These are phyloP conservation scores for Gamsiella multidivaricata DNA, from an alignment of 192 early-diverging fungal species.

Conservation along the genomic window DNA sequence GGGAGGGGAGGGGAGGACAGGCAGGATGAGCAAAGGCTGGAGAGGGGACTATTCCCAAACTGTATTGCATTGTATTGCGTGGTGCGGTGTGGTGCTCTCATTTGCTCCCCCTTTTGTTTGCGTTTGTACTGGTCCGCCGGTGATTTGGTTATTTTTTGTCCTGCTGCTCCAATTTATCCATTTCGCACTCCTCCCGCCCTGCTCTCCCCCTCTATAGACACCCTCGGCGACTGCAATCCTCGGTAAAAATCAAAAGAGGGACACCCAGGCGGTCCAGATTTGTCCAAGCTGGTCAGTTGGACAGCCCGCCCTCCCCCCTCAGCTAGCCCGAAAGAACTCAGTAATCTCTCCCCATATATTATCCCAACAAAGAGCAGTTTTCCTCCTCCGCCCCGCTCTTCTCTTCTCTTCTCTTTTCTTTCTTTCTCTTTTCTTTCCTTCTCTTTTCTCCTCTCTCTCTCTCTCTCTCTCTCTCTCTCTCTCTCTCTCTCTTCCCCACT, in stretches of 20 bases:
- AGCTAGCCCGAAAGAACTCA: background rate
- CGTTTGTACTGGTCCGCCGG: too few relatives aligned
- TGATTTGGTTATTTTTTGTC: constrained; percentile 12
- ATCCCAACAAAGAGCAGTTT: too few relatives aligned
- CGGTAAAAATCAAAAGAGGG: constrained; percentile 19
- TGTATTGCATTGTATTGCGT: too few relatives aligned
- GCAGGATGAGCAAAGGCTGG: too few relatives aligned
- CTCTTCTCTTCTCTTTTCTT: background rate
- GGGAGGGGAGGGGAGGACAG: too few relatives aligned
- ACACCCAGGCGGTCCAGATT: constrained; percentile 9
- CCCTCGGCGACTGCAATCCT: constrained; percentile 7
- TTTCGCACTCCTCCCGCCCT: background rate
- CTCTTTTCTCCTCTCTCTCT: background rate
- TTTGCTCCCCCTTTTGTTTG: too few relatives aligned
- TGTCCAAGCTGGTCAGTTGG: constrained; percentile 28
- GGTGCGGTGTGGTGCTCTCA: background rate
- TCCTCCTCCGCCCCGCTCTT: background rate
- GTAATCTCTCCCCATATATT: background rate
- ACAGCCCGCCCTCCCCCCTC: background rate
- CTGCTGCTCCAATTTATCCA: constrained; percentile 21
- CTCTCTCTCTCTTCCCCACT: background rate
- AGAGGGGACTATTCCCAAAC: too few relatives aligned
- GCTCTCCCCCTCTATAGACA: background rate
- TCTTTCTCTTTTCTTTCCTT: constrained; percentile 1
- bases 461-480: background rate